A percentile compares a stretch with the other conserved stretches of the same genome.
phyloP scores from a whole-genome alignment of 495 filamentous ascomycete species.

The Penicillium antarcticum region DNA sequence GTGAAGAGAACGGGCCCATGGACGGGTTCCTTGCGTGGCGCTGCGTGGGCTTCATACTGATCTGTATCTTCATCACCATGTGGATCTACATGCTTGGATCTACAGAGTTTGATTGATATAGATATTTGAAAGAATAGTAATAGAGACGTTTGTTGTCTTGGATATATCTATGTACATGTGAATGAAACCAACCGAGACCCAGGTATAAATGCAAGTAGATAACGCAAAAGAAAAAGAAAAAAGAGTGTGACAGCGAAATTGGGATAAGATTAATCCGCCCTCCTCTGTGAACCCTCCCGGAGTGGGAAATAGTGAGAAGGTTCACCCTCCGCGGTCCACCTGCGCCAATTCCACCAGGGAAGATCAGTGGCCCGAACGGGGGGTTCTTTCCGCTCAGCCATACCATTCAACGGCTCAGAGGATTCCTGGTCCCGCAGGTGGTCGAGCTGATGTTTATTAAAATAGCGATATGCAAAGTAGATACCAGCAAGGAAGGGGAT shows the following conservation, averaged over 20 bases:
- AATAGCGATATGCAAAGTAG: constrained; percentile 13
- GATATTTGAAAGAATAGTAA: no score
- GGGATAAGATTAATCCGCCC: constrained; percentile 3
- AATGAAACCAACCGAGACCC: neutral
- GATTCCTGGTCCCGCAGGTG: constrained; percentile 14
- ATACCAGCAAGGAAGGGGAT: constrained; percentile 5
- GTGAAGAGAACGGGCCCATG: no score
- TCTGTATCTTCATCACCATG: no score
- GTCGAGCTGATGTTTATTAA: constrained; percentile 8
- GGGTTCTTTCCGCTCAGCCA: constrained; percentile 15
- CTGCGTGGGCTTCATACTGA: no score
- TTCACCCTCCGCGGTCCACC: constrained; percentile 24
- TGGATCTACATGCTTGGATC: no score
- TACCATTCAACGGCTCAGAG: constrained; percentile 21
- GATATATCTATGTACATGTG: no score
- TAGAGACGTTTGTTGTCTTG: no score
- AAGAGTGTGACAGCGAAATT: neutral
- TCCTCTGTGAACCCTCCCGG: constrained; percentile 15
- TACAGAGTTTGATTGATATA: no score
- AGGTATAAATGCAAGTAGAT: neutral
- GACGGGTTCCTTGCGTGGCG: no score
- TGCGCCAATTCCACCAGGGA: constrained; percentile 39
- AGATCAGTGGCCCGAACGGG: neutral
- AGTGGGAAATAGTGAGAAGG: constrained; percentile 30
- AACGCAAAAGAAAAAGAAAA: constrained; percentile 4